Evolutionary conservation across 2,329 filamentous ascomycete species (phyloP).

Genomic region (Xylariaceae sp.): DNA sequence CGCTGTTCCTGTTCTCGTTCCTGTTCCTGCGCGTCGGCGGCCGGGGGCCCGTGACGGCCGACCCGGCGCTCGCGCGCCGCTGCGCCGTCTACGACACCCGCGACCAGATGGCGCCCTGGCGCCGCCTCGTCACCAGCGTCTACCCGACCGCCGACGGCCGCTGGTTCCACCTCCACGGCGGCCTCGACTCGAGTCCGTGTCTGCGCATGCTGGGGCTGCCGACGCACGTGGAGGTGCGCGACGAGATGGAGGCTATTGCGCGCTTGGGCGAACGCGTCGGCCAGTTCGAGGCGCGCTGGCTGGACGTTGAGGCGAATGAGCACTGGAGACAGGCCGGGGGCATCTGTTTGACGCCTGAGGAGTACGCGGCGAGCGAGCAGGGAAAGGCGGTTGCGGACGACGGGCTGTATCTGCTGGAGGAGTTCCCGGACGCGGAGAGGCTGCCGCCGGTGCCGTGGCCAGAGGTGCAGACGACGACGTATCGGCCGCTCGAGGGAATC

Average conservation of each 20-base stretch:
- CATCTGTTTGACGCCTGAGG: conserved; percentile 38
- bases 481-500: conserved; percentile 38
- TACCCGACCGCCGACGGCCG: conserved; percentile 40
- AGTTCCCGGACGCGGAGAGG: conserved; percentile 15
- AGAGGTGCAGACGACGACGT: conserved; percentile 19
- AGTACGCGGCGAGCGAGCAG: conserved; percentile 36
- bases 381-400: conserved; percentile 31
- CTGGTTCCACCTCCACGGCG: conserved; percentile 42
- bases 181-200: conserved; percentile 35
- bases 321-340: conserved; percentile 39
- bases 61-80: conserved; percentile 28
- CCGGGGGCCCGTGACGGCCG: conserved; percentile 15
- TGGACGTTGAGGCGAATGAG: conserved; percentile 39
- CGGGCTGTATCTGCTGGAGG: conserved; percentile 32
- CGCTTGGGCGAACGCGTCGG: conserved; percentile 29
- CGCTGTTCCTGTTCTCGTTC: conserved; percentile 36
- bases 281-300: conserved; percentile 32
- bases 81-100: conserved; percentile 30
- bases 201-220: conserved; percentile 40
- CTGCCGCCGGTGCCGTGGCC: conserved; percentile 35
- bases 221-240: conserved; percentile 25
- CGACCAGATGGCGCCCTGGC: conserved; percentile 33
- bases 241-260: conserved; percentile 37
- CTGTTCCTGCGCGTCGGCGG: conserved; percentile 31
- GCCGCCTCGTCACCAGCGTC: conserved; percentile 38